Conservation (phyloP, 2,329 filamentous ascomycete genomes). For the Mollisiaceae sp. region DNA sequence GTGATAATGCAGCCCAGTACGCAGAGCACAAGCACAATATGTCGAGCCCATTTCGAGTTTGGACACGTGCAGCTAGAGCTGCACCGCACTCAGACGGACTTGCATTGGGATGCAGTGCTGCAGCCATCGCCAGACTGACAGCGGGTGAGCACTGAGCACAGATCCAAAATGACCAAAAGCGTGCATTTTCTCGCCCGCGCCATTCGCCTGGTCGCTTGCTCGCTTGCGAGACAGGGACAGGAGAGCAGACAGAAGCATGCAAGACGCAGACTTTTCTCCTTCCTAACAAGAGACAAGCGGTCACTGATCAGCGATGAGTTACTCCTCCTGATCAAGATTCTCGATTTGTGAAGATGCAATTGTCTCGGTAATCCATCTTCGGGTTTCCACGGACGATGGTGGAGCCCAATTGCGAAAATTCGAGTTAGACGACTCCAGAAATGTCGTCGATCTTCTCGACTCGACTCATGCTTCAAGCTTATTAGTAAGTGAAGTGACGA, state of each 20-base stretch:
- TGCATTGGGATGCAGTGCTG: background rate
- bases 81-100: background rate
- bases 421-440: no score
- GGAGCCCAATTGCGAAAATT: no score
- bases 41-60: background rate
- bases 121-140: slow-evolving; percentile 3
- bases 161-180: slow-evolving; percentile 2
- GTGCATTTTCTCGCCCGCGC: background rate
- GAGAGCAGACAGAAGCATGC: background rate
- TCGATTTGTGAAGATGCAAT: background rate
- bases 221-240: background rate
- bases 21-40: slow-evolving; percentile 1
- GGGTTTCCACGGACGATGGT: background rate
- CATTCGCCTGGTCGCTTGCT: slow-evolving; percentile 2
- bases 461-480: background rate
- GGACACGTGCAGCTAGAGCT: background rate
- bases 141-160: slow-evolving; percentile 11
- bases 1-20: slow-evolving; percentile 7
- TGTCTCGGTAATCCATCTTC: background rate
- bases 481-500: background rate
- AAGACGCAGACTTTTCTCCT: background rate
- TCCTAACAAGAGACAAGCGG: background rate
- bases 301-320: background rate
- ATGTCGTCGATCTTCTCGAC: background rate
- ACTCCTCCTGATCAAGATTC: background rate